Base-by-base conservation (phyloP, 139 green algal genomes). In the Chlamydomonas sp. region DNA sequence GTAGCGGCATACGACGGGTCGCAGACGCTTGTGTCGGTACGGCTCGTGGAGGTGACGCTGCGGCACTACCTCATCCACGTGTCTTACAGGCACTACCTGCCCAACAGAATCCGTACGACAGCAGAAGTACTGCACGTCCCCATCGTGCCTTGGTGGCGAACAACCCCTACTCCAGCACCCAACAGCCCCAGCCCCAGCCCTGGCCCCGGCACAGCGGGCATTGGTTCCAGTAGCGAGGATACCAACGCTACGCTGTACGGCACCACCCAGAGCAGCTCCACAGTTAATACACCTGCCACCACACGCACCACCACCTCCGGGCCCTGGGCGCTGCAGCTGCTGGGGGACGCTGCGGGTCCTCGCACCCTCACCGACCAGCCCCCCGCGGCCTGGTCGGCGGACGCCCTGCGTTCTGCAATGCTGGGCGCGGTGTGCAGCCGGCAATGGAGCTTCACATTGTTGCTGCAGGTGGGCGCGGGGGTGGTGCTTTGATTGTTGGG, bases 1-100 rank as follows among this genome's bases (percentile, higher is more conserved):
- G 4, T 75, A 17, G 76, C 69, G 20, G 59, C 78, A 9, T 87
- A 77, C 59, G 77, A 77, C 63, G 91, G 91, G 31, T 78, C 80
- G 9, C 91, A 93, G 75, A 89, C 85, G n/a, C 82, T 90, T 63
- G 60, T 89, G 5, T 67, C 79, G 16, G 78, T 92, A 7, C 71
- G 77, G 1, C 4, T 93, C 4, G 49, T 67, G 61, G 82, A 90
- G 61, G 86, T 90, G 8, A 79, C 88, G 0, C 81, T 91, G 74
- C 76, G 14, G 59, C 60, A 85, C 64, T 68, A 74, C 8, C 5
- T 80, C 62, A 49, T 87, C 62, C 75, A 87, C 62, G 49, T 80
- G 31, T 76, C 61, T 64, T 90, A 90, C 87, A 83, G 72, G n/a
- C 77, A 90, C 74, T 90, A 87, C 75, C 58, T 31, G 58, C 59